Conservation (phyloP, 1,139 yeast genomes). For the Chernovozyma aurita region DNA sequence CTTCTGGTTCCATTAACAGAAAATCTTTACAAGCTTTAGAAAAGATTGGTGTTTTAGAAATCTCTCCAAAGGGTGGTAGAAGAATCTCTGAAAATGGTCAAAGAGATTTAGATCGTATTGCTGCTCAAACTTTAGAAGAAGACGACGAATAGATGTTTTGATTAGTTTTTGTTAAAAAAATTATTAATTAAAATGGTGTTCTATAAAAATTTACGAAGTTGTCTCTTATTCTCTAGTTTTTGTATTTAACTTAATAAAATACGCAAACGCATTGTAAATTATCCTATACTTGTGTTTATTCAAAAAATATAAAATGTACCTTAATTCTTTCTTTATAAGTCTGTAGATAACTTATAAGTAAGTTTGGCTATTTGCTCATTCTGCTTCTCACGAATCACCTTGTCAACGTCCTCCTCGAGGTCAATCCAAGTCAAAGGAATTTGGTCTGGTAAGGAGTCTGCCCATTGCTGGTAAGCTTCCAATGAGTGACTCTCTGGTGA, state of each 20-base stretch:
- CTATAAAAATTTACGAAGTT: conserved; percentile 5
- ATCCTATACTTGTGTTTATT: conserved; percentile 5
- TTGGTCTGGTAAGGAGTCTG: conserved; percentile 48
- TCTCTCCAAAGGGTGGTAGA: conserved; percentile 99
- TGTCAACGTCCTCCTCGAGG: conserved; percentile 41
- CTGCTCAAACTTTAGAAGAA: conserved; percentile 95
- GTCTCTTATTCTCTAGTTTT: conserved; percentile 9
- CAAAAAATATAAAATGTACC: not conserved
- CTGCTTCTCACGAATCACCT: conserved; percentile 15
- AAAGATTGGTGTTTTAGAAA: conserved; percentile 96
- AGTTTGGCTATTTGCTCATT: conserved; percentile 15
- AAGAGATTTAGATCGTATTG: conserved; percentile 99
- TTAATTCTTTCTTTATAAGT: not conserved
- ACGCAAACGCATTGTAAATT: conserved; percentile 13
- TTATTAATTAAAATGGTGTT: conserved; percentile 10
- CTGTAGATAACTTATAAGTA: conserved; percentile 6
- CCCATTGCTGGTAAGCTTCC: conserved; percentile 47
- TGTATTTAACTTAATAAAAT: conserved; percentile 11
- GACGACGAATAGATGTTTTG: conserved; percentile 60
- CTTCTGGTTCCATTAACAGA: conserved; percentile 99
- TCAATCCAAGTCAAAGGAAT: conserved; percentile 67
- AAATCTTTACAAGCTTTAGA: conserved; percentile 96
- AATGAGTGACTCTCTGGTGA: conserved; percentile 47
- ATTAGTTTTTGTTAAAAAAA: conserved; percentile 7
- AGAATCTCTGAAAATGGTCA: conserved; percentile 99